A percentile compares a stretch with the other conserved stretches of the same genome.
These are phyloP conservation scores for Exophiala aquamarina DNA, from an alignment of 2,329 filamentous ascomycete genomes.

Conservation along the genomic window DNA sequence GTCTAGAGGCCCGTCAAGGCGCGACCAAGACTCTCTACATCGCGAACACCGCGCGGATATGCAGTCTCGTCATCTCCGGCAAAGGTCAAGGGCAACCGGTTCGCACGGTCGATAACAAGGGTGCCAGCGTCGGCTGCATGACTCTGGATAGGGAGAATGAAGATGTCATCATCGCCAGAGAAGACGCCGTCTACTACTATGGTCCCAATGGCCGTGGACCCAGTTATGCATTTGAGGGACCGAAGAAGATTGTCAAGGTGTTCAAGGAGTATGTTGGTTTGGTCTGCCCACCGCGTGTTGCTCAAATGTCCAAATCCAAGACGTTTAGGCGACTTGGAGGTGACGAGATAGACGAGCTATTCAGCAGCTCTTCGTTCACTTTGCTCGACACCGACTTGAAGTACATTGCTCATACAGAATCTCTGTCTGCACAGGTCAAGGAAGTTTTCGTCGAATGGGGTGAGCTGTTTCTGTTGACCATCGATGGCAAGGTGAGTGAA, in stretches of 20 bases:
- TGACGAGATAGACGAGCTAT: conserved; percentile 71
- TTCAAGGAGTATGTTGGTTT: conserved; percentile 86
- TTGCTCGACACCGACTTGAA: conserved; percentile 89
- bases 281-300: conserved; percentile 72
- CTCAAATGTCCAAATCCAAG: conserved; percentile 54
- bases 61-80: conserved; percentile 83
- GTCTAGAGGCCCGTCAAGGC: conserved; percentile 72
- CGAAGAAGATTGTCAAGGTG: conserved; percentile 77
- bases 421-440: conserved; percentile 76
- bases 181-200: conserved; percentile 96
- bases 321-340: conserved; percentile 72
- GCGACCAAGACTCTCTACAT: conserved; percentile 79
- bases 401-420: conserved; percentile 85
- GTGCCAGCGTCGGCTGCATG: conserved; percentile 95
- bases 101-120: conserved; percentile 82
- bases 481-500: conserved; percentile 77
- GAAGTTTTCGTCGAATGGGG: conserved; percentile 85
- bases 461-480: conserved; percentile 83
- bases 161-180: conserved; percentile 86
- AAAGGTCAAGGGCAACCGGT: conserved; percentile 87
- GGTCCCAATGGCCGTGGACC: conserved; percentile 79
- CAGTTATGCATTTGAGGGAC: conserved; percentile 86
- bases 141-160: conserved; percentile 75
- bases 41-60: conserved; percentile 81
- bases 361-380: conserved; percentile 84